These are phyloP conservation scores for Astrothelium subdiscretum DNA, from an alignment of 495 filamentous ascomycete species.

Conservation along the genomic window DNA sequence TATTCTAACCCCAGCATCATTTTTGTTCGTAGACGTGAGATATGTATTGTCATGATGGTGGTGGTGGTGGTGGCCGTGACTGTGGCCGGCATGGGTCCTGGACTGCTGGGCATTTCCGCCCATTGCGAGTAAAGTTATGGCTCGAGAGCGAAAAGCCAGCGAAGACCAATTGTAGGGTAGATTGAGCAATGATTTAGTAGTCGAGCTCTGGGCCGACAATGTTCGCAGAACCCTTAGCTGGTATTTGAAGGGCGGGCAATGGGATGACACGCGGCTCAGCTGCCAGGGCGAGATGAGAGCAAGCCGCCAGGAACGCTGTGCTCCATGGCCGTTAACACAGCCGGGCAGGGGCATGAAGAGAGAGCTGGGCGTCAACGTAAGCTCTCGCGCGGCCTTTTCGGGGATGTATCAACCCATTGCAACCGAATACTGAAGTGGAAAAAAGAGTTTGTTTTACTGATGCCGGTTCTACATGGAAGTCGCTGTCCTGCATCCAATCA, in stretches of 20 bases:
- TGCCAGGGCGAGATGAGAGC: neutral
- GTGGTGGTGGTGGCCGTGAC: slow-evolving; percentile 57
- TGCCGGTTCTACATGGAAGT: neutral
- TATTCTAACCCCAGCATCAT: slow-evolving; percentile 88
- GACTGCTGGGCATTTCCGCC: slow-evolving; percentile 19
- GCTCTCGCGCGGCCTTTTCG: neutral
- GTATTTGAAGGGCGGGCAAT: neutral
- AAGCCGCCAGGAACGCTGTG: neutral
- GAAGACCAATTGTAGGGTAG: neutral
- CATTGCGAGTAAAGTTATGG: neutral
- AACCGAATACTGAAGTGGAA: neutral
- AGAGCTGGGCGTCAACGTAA: neutral
- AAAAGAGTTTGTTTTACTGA: neutral
- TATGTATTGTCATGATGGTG: slow-evolving; percentile 70
- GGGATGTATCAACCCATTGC: neutral
- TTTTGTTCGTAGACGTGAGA: slow-evolving; percentile 75
- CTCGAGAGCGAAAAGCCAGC: neutral
- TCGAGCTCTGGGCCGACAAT: neutral
- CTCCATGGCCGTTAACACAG: neutral
- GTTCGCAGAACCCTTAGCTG: neutral
- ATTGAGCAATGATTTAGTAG: neutral
- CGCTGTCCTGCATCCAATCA: neutral
- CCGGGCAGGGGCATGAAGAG: neutral
- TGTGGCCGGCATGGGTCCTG: slow-evolving; percentile 40
- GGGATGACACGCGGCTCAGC: neutral